phyloP scores from a whole-genome alignment of 768 basidiomycete genomes.

The Kwoniella botswanensis region DNA sequence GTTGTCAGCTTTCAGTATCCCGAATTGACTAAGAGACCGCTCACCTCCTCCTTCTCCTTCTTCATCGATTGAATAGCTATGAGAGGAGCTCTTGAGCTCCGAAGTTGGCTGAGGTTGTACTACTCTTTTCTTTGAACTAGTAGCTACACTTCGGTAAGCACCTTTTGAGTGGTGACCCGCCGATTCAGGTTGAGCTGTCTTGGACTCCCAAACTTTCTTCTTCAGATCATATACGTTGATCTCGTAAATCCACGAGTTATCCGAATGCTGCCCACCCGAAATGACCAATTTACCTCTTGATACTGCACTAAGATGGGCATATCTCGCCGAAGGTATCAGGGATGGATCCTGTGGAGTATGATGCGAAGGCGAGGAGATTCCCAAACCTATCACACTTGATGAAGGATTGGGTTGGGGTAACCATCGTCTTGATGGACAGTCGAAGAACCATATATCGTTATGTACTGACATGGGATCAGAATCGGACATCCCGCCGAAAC shows the following conservation, averaged over 20 bases:
- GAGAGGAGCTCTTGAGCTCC: slow-evolving; percentile 63
- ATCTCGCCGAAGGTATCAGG: slow-evolving; percentile 79
- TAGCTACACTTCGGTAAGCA: slow-evolving; percentile 91
- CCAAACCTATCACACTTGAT: slow-evolving; percentile 40
- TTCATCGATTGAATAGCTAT: slow-evolving; percentile 68
- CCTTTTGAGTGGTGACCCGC: slow-evolving; percentile 89
- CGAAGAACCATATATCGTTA: slow-evolving; percentile 88
- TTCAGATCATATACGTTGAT: slow-evolving; percentile 85
- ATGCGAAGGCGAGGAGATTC: slow-evolving; percentile 3
- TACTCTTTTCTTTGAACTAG: slow-evolving; percentile 74
- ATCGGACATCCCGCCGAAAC: slow-evolving; percentile 93
- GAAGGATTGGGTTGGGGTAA: slow-evolving; percentile 62
- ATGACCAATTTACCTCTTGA: slow-evolving; percentile 83
- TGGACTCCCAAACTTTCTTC: slow-evolving; percentile 70
- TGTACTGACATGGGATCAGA: slow-evolving; percentile 78
- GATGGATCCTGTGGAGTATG: slow-evolving; percentile 58
- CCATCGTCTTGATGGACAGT: slow-evolving; percentile 75
- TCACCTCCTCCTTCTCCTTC: slow-evolving; percentile 50
- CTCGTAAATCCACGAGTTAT: slow-evolving; percentile 78
- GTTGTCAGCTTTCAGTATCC: slow-evolving; percentile 71
- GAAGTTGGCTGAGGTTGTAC: slow-evolving; percentile 64
- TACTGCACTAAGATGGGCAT: slow-evolving; percentile 90
- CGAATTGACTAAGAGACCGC: slow-evolving; percentile 61
- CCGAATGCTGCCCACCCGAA: slow-evolving; percentile 93
- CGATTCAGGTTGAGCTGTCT: slow-evolving; percentile 66